Conservation (phyloP, 345 rosid genomes). For the Raphanus raphanistrum region DNA sequence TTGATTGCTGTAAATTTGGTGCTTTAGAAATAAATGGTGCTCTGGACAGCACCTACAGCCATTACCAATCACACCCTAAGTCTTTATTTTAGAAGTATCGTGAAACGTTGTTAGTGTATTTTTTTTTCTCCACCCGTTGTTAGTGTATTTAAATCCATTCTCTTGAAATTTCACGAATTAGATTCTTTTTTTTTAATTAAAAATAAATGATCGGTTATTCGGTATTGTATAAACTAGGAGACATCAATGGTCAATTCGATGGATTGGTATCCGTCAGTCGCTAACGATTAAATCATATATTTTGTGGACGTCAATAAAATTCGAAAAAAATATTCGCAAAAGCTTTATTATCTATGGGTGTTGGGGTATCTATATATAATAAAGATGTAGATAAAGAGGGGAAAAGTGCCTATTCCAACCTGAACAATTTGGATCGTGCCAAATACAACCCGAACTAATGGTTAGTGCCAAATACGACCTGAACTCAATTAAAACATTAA, state of each 20-base stretch:
- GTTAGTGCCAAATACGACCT: no score
- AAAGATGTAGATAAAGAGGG: constrained; percentile 24
- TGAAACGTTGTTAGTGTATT: neutral
- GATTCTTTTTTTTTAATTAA: neutral
- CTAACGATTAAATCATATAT: constrained; percentile 25
- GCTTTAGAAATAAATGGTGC: no score
- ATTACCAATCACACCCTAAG: no score
- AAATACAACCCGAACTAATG: no score
- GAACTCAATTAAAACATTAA: no score
- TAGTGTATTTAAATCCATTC: neutral
- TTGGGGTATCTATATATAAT: neutral
- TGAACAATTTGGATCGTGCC: no score
- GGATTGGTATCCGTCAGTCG: constrained; percentile 29
- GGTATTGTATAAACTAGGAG: constrained; percentile 19
- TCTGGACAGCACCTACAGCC: no score
- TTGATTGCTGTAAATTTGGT: no score
- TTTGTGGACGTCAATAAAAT: constrained; percentile 13
- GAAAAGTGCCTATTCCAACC: no score
- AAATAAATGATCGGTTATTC: neutral
- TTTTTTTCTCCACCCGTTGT: neutral
- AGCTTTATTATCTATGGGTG: constrained; percentile 21
- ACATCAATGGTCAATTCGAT: constrained; percentile 21
- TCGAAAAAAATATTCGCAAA: constrained; percentile 15
- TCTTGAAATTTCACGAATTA: neutral
- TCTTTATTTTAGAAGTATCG: neutral